phyloP scores from a whole-genome alignment of 768 basidiomycete species.

The Asterophora lycoperdoides region DNA sequence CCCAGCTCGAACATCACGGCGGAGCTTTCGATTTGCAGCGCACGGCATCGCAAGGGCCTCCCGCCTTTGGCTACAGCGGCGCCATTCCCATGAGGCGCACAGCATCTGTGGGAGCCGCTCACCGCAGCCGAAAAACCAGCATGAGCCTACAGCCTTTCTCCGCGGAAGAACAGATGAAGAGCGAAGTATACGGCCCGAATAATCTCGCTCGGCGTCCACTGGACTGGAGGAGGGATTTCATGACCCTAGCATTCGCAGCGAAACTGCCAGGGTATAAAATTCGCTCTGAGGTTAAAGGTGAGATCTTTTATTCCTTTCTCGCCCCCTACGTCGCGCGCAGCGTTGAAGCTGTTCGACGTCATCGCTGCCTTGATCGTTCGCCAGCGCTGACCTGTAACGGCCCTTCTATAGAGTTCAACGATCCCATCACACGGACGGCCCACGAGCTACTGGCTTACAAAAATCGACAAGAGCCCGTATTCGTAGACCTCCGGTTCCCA shows the following conservation, averaged over 20 bases:
- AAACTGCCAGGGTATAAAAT: conserved; percentile 26
- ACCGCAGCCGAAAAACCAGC: conserved; percentile 3
- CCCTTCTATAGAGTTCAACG: conserved; percentile 17
- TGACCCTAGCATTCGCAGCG: conserved; percentile 21
- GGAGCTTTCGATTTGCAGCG: conserved; percentile 10
- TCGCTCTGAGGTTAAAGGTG: conserved; percentile 33
- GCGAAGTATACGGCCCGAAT: conserved; percentile 26
- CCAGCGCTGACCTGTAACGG: conserved; percentile 18
- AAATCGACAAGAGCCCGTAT: conserved; percentile 32
- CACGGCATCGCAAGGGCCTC: conserved; percentile 14
- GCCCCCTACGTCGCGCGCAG: neutral
- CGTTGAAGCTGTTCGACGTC: neutral
- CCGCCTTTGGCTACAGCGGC: neutral
- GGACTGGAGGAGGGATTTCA: conserved; percentile 42
- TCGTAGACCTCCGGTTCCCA: conserved; percentile 47
- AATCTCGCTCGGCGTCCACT: conserved; percentile 37
- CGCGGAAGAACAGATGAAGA: conserved; percentile 10
- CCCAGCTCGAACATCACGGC: neutral
- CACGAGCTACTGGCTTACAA: conserved; percentile 28
- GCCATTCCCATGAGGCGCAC: conserved; percentile 16
- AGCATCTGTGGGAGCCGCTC: neutral
- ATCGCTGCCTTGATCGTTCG: neutral
- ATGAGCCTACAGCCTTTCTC: conserved; percentile 18
- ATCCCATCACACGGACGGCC: conserved; percentile 26
- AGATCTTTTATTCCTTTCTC: neutral